Conservation (phyloP, 2,329 filamentous ascomycete genomes). For the Pseudogymnoascus sp. region DNA sequence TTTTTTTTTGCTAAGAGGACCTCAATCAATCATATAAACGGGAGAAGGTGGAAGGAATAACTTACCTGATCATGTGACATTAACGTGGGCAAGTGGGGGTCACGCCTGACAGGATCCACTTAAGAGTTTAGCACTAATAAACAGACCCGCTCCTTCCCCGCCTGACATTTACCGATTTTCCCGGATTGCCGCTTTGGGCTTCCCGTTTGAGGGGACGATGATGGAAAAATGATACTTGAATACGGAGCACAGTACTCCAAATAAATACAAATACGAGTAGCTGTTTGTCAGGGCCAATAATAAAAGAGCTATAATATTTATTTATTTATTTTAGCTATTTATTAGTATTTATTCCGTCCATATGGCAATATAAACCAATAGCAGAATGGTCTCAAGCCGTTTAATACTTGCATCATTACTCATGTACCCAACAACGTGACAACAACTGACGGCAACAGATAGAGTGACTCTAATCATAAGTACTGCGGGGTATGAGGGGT, state of each 20-base stretch:
- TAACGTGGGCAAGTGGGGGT: background rate
- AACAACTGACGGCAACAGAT: background rate
- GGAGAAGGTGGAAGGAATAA: background rate
- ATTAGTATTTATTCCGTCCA: background rate
- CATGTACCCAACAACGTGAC: background rate
- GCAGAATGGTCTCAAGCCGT: background rate
- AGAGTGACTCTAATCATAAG: background rate
- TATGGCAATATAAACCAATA: background rate
- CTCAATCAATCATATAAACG: background rate
- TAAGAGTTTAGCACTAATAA: background rate
- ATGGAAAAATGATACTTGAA: background rate
- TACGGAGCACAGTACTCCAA: background rate
- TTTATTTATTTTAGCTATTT: background rate
- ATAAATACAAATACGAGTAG: background rate
- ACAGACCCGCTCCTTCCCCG: background rate
- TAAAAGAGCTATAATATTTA: background rate
- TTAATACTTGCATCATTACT: background rate
- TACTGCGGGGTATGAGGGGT: conserved; percentile 3
- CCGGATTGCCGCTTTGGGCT: background rate
- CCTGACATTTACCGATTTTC: background rate
- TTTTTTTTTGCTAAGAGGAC: no score
- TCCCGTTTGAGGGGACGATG: background rate
- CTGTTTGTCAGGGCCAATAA: background rate
- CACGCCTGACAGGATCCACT: background rate
- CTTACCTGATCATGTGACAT: background rate